Evolutionary conservation across 768 basidiomycete species (phyloP), one percentile per base, ranked within the genome.

Genomic region (Macrolepiota dolichaula): DNA sequence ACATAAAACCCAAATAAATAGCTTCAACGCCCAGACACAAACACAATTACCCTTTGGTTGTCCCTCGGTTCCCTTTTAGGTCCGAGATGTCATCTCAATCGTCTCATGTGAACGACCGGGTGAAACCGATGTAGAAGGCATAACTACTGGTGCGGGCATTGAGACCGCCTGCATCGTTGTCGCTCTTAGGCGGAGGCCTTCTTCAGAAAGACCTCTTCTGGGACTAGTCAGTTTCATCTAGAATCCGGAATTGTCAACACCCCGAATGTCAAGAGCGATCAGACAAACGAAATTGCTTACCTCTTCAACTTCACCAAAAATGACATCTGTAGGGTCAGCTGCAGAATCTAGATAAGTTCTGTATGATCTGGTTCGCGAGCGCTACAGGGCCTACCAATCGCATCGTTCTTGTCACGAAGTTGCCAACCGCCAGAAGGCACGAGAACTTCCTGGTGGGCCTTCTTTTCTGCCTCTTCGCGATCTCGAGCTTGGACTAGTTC

Each of bases 331-430:
- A 56, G 72, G 72, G 36, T 78, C 77, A 37, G 62, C 54, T 59
- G 52, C 24, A 59, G 62, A 27, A 57, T 46, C 49, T 12, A 59
- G n/a, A 49, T 61, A 42, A 36, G 47, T 49, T 55, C 51, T 3
- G 9, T 1, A 6, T 11, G 13, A 12, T 37, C n/a, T 13, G 35
- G 17, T 44, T 17, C 7, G 5, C 15, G 27, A 49, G 17, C 49
- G 29, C 29, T 55, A n/a, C 6, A 32, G 35, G 50, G 73, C 79
- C 66, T 68, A 84, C 81, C 72, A 55, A 87, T 71, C 36, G 76
- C 78, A 46, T 81, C 75, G 60, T 85, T 81, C 52, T 77, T 76
- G 63, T 85, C 85, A 40, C 77, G 74, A 63, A 89, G 73, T 37
- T 77, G 72, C 78, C 82, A 85, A 12, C 79, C 79, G n/a, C 70